Evolutionary conservation across 495 filamentous ascomycete genomes (phyloP).

Genomic region (Rhypophila decipiens): DNA sequence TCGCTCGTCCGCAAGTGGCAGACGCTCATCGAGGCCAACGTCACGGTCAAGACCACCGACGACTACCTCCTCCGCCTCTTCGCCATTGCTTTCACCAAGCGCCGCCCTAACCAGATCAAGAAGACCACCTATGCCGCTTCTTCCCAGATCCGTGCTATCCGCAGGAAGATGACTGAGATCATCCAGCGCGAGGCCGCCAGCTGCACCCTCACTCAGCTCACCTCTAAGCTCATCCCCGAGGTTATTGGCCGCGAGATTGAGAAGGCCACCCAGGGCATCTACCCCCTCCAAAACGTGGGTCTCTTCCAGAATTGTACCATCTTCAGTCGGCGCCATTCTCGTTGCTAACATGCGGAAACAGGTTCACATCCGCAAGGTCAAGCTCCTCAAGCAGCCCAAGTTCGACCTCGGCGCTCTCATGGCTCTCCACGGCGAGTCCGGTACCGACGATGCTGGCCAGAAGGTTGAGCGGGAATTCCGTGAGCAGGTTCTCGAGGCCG

Average conservation of each 20-base stretch:
- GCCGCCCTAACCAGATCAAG: constrained; percentile 98
- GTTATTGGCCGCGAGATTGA: constrained; percentile 99
- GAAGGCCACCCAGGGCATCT: constrained; percentile 98
- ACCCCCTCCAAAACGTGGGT: constrained; percentile 96
- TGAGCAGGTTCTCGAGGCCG: constrained; percentile 86
- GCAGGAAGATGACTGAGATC: constrained; percentile 99
- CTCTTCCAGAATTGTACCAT: too few species aligned
- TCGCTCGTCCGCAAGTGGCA: constrained; percentile 99
- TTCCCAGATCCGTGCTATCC: constrained; percentile 93
- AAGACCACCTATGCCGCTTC: constrained; percentile 97
- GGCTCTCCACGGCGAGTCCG: constrained; percentile 92
- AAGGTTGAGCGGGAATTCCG: constrained; percentile 99
- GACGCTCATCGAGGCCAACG: constrained; percentile 96
- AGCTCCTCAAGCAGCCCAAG: constrained; percentile 95
- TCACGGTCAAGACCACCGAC: constrained; percentile 98
- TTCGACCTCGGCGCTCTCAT: constrained; percentile 97
- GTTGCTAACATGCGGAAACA: constrained; percentile 34
- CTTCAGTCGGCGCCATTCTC: too few species aligned
- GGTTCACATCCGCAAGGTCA: constrained; percentile 99
- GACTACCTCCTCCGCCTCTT: constrained; percentile 98
- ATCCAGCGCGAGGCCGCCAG: constrained; percentile 90
- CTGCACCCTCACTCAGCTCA: constrained; percentile 91
- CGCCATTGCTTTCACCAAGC: constrained; percentile 98
- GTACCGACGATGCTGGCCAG: constrained; percentile 91
- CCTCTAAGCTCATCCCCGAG: constrained; percentile 96